These are phyloP conservation scores for Fusarium luffae DNA, from an alignment of 2,329 filamentous ascomycete species.

Conservation along the genomic window DNA sequence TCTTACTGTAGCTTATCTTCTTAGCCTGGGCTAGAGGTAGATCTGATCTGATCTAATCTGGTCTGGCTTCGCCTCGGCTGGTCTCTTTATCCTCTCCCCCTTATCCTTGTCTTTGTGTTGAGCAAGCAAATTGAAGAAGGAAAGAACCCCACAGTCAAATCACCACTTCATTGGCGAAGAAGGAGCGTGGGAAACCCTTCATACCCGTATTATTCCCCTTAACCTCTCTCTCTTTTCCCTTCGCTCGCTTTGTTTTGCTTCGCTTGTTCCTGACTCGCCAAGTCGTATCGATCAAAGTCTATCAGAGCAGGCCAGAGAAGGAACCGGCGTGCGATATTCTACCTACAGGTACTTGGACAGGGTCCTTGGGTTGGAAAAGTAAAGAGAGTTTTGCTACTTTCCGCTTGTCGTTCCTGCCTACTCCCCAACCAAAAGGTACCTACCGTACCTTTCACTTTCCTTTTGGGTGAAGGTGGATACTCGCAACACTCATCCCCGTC, in stretches of 20 bases:
- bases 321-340: neutral
- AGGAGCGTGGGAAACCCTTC: neutral
- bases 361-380: neutral
- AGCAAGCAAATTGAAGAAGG: neutral
- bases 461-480: constrained; percentile 26
- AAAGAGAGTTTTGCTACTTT: neutral
- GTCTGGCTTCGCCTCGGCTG: constrained; percentile 3
- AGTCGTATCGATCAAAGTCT: constrained; percentile 1
- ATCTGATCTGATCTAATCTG: neutral
- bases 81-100: constrained; percentile 1
- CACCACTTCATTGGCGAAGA: neutral
- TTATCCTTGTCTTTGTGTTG: neutral
- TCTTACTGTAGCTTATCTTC: constrained; percentile 16
- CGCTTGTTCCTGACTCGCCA: constrained; percentile 8
- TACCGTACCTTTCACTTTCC: neutral
- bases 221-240: neutral
- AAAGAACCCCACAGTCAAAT: constrained; percentile 10
- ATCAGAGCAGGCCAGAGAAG: neutral
- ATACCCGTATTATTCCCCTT: constrained; percentile 33
- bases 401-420: neutral
- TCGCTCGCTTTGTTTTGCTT: constrained; percentile 2
- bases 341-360: neutral
- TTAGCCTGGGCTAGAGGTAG: neutral
- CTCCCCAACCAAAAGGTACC: neutral
- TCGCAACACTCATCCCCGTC: constrained; percentile 17